A percentile compares a stretch with the other conserved stretches of the same genome.
These are phyloP conservation scores for Cryptosporidium muris DNA, from an alignment of 169 alveolate species.

Conservation along the genomic window DNA sequence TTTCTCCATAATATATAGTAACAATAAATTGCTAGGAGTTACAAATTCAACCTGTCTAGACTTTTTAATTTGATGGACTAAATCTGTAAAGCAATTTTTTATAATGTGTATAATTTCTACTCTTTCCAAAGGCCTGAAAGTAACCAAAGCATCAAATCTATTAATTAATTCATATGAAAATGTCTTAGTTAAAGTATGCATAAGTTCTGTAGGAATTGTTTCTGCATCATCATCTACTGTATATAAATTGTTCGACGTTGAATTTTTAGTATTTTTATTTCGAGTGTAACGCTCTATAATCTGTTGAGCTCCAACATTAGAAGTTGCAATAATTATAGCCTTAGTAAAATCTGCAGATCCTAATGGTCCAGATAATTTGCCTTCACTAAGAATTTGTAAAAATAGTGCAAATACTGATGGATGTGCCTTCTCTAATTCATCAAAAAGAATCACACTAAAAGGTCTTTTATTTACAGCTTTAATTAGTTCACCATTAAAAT, in stretches of 20 bases:
- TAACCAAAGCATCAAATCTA: neutral
- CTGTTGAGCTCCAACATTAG: conserved; percentile 9
- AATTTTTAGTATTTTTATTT: no score
- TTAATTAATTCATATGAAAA: neutral
- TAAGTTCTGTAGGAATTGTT: neutral
- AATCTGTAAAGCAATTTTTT: conserved; percentile 5
- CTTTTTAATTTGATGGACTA: neutral
- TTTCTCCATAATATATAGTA: conserved; percentile 1
- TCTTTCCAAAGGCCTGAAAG: conserved; percentile 9
- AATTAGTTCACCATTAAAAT: conserved; percentile 5
- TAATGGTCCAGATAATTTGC: neutral
- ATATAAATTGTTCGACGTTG: no score
- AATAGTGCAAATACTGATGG: conserved; percentile 4
- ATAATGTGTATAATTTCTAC: conserved; percentile 6
- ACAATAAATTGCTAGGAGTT: neutral
- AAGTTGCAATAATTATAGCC: neutral
- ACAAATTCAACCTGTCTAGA: neutral
- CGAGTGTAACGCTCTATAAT: neutral
- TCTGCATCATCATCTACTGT: no score
- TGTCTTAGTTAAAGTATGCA: neutral
- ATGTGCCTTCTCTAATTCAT: conserved; percentile 12
- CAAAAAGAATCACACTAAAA: neutral
- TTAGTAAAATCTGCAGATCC: neutral
- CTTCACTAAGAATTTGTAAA: conserved; percentile 4
- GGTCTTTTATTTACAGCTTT: neutral